Evolutionary conservation across 108 stramenopile genomes (phyloP), one percentile per base, ranked within the genome.

Genomic region (Mediolabrus comicus): DNA sequence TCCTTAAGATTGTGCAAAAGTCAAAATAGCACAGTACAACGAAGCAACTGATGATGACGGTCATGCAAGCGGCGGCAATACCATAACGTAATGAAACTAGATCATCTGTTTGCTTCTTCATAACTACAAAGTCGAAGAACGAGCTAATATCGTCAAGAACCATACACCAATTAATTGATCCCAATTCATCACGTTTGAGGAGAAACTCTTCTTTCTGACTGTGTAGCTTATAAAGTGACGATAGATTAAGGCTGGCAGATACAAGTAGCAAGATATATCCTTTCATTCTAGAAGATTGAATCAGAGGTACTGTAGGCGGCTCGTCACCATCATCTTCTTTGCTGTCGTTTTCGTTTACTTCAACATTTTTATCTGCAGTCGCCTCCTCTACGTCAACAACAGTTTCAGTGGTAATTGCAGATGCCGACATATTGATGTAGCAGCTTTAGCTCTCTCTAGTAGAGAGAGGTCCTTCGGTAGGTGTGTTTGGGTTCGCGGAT

Each of bases 241-340:
- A 49, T 62, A 65, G 86, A 52, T 88, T 86, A 59, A 86, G 80
- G 22, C 79, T 35, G 31, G 77, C 72, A 12, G 86, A 80, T 6
- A 87, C 56, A 32, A 81, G 63, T 25, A 91, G 59, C 10, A 82
- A 84, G 27, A 91, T 69, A 60, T 91, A 91, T 36, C 90, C 87
- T 61, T 87, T 91, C 53, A 88, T 66, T 6, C 87, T 70, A 11
- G 74, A 62, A 7, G 83, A 84, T 59, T 81, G 82, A 74, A 83
- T 85, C 1, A 89, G 74, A 16, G 70, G 71, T 19, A 32, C 16
- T 16, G 29, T 8, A 0, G 55, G 19, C n/a, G 53, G 24, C 16
- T 28, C 31, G 24, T 13, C 12, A 4, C 22, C 53, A 38, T 3
- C 33, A 28, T 67, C 25, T 53, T 17, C 3, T 2, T 26, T 31